Evolutionary conservation across 2,329 filamentous ascomycete genomes (phyloP).

Genomic region (Diplodia mutila): DNA sequence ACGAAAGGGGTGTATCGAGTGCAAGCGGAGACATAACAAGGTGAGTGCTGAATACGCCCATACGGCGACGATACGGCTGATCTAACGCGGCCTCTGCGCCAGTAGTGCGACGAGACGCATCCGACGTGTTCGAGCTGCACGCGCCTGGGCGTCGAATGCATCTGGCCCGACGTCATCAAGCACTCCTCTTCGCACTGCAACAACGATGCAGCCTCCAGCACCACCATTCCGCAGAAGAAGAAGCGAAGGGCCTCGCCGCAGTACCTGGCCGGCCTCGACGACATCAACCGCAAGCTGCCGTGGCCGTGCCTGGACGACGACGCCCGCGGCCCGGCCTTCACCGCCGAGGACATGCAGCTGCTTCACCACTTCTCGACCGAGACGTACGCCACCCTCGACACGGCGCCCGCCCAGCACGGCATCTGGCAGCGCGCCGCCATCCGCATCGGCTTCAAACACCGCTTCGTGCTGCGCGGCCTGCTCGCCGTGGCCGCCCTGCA

Average conservation of each 20-base stretch:
- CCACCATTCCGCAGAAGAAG: too few species aligned
- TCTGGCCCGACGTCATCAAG: not conserved
- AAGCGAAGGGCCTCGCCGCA: too few species aligned
- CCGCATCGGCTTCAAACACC: constrained; percentile 12
- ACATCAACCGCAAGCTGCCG: not conserved
- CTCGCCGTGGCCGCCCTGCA: constrained; percentile 31
- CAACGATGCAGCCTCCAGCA: too few species aligned
- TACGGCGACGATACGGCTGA: not conserved
- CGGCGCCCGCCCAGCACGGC: not conserved
- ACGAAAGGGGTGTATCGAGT: not conserved
- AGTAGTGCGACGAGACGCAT: not conserved
- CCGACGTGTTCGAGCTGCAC: not conserved
- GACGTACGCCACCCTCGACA: not conserved
- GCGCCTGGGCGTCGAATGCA: not conserved
- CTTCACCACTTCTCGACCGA: not conserved
- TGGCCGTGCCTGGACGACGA: not conserved
- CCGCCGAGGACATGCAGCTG: not conserved
- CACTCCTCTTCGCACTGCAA: too few species aligned
- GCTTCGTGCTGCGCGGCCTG: constrained; percentile 33
- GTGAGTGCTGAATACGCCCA: not conserved
- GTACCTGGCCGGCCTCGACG: not conserved
- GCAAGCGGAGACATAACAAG: constrained; percentile 1
- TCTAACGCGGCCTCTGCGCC: not conserved
- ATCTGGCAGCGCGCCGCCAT: not conserved
- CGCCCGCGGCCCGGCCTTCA: not conserved